A percentile compares a stretch with the other conserved stretches of the same genome.
Conservation (phyloP, 2,329 filamentous ascomycete genomes). For the Pseudogymnoascus sp. region DNA sequence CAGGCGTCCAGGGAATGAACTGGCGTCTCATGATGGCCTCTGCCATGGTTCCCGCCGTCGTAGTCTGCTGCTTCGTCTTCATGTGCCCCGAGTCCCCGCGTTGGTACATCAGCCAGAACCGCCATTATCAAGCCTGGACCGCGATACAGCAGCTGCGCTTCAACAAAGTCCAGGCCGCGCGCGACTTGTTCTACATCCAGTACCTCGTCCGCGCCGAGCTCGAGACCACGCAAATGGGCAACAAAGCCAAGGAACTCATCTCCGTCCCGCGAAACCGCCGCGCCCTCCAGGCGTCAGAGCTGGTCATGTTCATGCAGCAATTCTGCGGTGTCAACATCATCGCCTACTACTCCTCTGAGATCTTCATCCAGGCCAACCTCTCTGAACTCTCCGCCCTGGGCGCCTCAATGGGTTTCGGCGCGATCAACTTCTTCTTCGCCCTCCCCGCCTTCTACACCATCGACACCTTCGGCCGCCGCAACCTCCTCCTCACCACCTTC, state of each 20-base stretch:
- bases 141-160: slow-evolving; percentile 40
- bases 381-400: slow-evolving; percentile 43
- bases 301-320: slow-evolving; percentile 63
- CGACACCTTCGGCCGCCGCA: slow-evolving; percentile 58
- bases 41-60: slow-evolving; percentile 52
- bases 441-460: slow-evolving; percentile 58
- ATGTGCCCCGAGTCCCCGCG: slow-evolving; percentile 40
- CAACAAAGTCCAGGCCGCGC: slow-evolving; percentile 45
- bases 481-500: slow-evolving; percentile 55
- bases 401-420: slow-evolving; percentile 55
- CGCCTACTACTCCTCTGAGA: slow-evolving; percentile 52
- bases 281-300: slow-evolving; percentile 49
- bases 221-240: slow-evolving; percentile 40
- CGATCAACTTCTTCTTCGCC: slow-evolving; percentile 58
- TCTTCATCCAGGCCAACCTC: slow-evolving; percentile 50
- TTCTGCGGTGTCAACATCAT: slow-evolving; percentile 47
- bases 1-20: slow-evolving; percentile 47
- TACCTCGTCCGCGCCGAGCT: slow-evolving; percentile 50
- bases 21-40: slow-evolving; percentile 66
- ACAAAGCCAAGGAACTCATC: slow-evolving; percentile 47
- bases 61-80: slow-evolving; percentile 41
- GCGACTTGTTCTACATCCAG: slow-evolving; percentile 49
- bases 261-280: slow-evolving; percentile 54
- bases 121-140: slow-evolving; percentile 39
- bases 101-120: slow-evolving; percentile 42